Percentiles rank a stretch among this genome's conserved stretches.
Conservation (phyloP, 2,329 filamentous ascomycete species). For the Didymella pomorum region DNA sequence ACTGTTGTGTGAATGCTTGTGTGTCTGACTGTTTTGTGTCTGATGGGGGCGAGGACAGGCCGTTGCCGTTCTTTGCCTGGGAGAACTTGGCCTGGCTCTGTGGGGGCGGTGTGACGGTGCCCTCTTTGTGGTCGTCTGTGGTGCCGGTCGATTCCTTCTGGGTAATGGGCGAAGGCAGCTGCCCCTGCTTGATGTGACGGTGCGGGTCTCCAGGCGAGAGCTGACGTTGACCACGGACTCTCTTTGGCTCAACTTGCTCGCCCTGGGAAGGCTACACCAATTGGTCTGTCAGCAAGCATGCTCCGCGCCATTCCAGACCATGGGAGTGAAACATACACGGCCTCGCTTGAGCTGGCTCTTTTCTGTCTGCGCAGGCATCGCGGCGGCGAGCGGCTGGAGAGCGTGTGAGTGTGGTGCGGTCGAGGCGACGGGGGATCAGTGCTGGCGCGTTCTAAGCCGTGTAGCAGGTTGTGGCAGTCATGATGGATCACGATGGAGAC, state of each 20-base stretch:
- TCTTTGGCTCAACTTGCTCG: slow-evolving; percentile 75
- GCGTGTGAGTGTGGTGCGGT: slow-evolving; percentile 18
- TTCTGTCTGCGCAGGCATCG: slow-evolving; percentile 68
- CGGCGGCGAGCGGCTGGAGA: slow-evolving; percentile 18
- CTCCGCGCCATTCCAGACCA: background rate
- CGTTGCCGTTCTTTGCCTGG: slow-evolving; percentile 42
- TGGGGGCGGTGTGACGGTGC: slow-evolving; percentile 72
- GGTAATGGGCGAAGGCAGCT: slow-evolving; percentile 84
- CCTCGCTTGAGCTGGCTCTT: slow-evolving; percentile 86
- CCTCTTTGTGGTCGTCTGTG: slow-evolving; percentile 65
- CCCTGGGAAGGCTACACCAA: slow-evolving; percentile 69
- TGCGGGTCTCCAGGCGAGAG: slow-evolving; percentile 60
- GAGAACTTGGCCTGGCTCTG: slow-evolving; percentile 42
- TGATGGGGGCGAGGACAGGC: slow-evolving; percentile 64
- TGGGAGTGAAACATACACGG: slow-evolving; percentile 64
- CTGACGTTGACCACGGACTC: slow-evolving; percentile 78
- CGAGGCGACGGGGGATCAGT: slow-evolving; percentile 31
- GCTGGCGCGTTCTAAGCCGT: slow-evolving; percentile 32
- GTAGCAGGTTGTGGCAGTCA: slow-evolving; percentile 29
- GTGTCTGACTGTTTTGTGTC: slow-evolving; percentile 19
- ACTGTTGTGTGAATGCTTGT: slow-evolving; percentile 84
- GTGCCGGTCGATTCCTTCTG: slow-evolving; percentile 70
- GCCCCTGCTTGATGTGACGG: slow-evolving; percentile 61
- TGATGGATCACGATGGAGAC: slow-evolving; percentile 27
- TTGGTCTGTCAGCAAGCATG: slow-evolving; percentile 30